Evolutionary conservation across 768 basidiomycete genomes (phyloP).

Genomic region (Rhodocollybia butyracea): DNA sequence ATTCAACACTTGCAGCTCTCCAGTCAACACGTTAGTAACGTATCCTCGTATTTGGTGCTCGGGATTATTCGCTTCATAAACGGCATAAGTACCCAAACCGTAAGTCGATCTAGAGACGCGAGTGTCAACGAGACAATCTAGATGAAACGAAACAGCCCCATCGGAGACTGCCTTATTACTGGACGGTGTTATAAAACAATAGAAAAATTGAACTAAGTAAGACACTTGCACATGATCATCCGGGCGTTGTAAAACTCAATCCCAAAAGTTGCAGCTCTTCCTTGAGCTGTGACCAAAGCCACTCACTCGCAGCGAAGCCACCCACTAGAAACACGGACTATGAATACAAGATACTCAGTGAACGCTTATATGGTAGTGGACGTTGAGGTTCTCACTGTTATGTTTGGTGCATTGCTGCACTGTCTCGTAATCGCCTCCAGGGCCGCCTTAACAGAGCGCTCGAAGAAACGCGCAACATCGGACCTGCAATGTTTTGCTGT

Average conservation of each 20-base stretch:
- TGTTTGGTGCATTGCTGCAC: constrained; percentile 24
- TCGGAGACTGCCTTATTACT: constrained; percentile 44
- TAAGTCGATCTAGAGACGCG: constrained; percentile 36
- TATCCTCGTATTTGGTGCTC: constrained; percentile 27
- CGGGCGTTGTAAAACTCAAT: constrained; percentile 37
- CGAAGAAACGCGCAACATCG: constrained; percentile 38
- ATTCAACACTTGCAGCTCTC: no score
- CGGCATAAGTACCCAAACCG: constrained; percentile 26
- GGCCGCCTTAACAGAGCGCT: constrained; percentile 37
- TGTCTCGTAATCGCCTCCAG: constrained; percentile 32
- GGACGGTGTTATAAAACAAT: neutral
- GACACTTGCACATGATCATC: constrained; percentile 43
- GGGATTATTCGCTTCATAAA: constrained; percentile 20
- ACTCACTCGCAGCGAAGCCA: constrained; percentile 50
- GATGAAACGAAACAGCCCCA: constrained; percentile 34
- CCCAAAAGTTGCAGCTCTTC: constrained; percentile 28
- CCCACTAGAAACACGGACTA: constrained; percentile 48
- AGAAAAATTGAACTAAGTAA: neutral
- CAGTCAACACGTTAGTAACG: neutral
- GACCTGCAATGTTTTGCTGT: neutral
- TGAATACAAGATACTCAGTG: neutral
- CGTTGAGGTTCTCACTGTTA: constrained; percentile 24
- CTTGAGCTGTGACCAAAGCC: constrained; percentile 42
- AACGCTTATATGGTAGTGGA: neutral
- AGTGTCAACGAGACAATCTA: constrained; percentile 35